Conservation (phyloP, 148 eudicot genomes). For the Vaccinium macrocarpon region DNA sequence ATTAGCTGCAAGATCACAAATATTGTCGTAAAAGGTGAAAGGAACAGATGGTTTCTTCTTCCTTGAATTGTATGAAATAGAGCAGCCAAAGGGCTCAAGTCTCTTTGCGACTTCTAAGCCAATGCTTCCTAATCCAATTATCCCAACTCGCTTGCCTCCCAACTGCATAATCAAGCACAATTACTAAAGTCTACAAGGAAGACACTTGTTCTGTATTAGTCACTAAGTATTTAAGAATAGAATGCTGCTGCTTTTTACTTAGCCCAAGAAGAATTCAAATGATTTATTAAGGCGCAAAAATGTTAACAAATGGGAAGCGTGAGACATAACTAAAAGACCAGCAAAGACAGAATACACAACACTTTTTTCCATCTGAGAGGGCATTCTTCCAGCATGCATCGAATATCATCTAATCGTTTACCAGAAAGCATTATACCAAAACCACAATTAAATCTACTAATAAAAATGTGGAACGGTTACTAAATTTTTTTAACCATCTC, state of each 20-base stretch:
- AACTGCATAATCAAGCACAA: slow-evolving; percentile 34
- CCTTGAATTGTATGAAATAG: slow-evolving; percentile 54
- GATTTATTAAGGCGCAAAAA: neutral
- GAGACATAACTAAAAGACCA: neutral
- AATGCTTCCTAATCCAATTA: slow-evolving; percentile 77
- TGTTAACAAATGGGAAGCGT: neutral
- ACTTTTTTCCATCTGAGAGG: neutral
- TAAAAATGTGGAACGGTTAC: neutral
- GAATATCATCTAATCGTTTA: neutral
- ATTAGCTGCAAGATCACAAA: slow-evolving; percentile 42
- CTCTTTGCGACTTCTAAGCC: slow-evolving; percentile 68
- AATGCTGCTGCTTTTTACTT: neutral
- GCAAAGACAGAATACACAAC: neutral
- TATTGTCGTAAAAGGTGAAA: slow-evolving; percentile 35
- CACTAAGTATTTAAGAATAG: neutral
- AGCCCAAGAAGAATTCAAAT: neutral
- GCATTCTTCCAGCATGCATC: neutral
- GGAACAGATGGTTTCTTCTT: slow-evolving; percentile 38
- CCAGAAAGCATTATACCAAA: neutral
- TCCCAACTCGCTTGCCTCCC: slow-evolving; percentile 62
- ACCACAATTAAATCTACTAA: neutral
- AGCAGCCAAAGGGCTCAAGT: slow-evolving; percentile 62
- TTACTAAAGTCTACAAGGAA: neutral
- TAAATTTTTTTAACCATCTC: neutral
- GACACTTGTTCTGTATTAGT: neutral